These are phyloP conservation scores for Syzygium aromaticum DNA, from an alignment of 345 rosid genomes.

Conservation along the genomic window DNA sequence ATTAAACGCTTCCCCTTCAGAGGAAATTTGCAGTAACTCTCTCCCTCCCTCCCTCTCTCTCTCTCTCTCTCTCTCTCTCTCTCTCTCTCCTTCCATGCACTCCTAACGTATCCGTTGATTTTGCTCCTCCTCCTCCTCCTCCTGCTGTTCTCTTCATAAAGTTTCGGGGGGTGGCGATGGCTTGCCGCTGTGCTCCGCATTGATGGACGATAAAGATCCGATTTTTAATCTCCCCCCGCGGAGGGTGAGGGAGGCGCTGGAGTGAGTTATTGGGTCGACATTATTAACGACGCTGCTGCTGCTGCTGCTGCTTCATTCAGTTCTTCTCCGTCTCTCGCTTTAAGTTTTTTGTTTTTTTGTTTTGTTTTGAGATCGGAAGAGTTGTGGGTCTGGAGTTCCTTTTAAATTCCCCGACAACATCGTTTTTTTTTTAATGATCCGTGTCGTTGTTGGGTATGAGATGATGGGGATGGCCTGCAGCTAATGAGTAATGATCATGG, in stretches of 20 bases:
- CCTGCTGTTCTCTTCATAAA: neutral
- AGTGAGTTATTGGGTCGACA: neutral
- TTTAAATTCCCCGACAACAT: neutral
- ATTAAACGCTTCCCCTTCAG: neutral
- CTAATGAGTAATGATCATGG: neutral
- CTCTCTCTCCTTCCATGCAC: neutral
- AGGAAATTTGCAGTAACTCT: neutral
- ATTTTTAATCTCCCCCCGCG: neutral
- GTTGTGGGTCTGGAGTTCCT: neutral
- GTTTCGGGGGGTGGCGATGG: neutral
- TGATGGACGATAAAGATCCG: neutral
- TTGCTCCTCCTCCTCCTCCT: neutral
- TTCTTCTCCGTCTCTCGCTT: neutral
- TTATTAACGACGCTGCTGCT: neutral
- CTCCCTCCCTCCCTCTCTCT: neutral
- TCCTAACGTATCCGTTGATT: neutral
- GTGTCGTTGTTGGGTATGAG: neutral
- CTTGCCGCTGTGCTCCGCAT: neutral
- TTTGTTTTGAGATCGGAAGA: neutral
- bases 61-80: no score
- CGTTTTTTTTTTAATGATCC: neutral
- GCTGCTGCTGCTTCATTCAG: neutral
- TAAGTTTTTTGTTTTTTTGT: neutral
- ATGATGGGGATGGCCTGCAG: neutral
- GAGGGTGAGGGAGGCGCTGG: neutral